Base-by-base conservation (phyloP, 257 asterid species). In the Solanum piurae region DNA sequence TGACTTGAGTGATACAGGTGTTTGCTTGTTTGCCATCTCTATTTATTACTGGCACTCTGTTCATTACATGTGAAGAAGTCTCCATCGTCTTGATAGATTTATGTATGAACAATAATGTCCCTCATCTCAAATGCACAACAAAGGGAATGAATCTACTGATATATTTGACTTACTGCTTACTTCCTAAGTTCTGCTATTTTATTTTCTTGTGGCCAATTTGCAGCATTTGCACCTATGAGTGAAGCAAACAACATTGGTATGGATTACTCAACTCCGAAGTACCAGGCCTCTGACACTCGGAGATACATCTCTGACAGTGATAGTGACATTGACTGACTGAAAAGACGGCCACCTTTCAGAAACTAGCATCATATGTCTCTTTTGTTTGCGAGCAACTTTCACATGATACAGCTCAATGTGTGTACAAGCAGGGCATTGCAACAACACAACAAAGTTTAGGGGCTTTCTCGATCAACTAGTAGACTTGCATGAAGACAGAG, bases 201-300 rank as follows among this genome's bases (percentile, higher is more conserved):
- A 60, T 38, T 62, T 85, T 49, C 69, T 76, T 12, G 9, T 76
- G 86, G 89, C 64, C 44, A 84, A 82, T 44, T 84, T 89, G 92
- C 96, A 96, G 98, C 98, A 40, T 96, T 96, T 93, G 99, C 98
- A 33, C 98, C 99, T 21, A 93, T 95, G 95, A 93, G 84, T 87
- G 95, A 92, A 83, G 91, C 89, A 86, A 87, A 79, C 87, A 91
- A 90, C 83, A 87, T 83, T 89, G 92, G 82, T 83, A 90, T 11
- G 87, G 90, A 82, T 76, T 86, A 87, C 38, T 83, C 93, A 27
- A 90, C 91, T 66, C 88, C 94, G 21, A 93, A 87, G 92, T 91
- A 92, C 29, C 92, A 90, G 89, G 98, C 98, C 23, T 93, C 95
- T 37, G 96, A 94, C 89, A 88, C 94, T 87, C 91, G 91, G 90